Evolutionary conservation across 805 yeast species (phyloP), one percentile per base, ranked within the genome.

Genomic region (Starmerella bombicola): DNA sequence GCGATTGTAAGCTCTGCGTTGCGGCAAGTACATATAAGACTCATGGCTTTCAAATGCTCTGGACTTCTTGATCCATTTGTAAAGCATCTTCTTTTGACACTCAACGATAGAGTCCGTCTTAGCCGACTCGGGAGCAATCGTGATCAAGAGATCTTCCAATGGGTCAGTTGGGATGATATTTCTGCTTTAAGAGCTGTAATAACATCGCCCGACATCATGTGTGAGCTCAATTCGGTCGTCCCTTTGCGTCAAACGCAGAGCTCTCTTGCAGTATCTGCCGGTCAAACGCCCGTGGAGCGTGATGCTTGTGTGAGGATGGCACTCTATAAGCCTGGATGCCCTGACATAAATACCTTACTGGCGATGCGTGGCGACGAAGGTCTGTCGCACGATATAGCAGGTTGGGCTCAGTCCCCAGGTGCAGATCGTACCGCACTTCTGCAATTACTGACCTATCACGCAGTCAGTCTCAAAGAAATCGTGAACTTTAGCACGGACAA

Each of bases 121-220:
- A 6, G 17, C 3, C 9, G 12, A 9, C 9, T 10, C 28, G 13
- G 13, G 12, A 24, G 13, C 13, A 19, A 16, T 16, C 3, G 10
- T 17, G 25, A 33, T 5, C 31, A 41, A 10, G 18, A 17, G 17
- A 15, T 40, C 4, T 22, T 35, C 16, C 16, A 33, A 9, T 45
- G 44, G 44, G 38, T 46, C 15, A 35, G 36, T 22, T 40, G 47
- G 50, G 50, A 43, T 21, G 47, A 43, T 29, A 37, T 43, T 16
- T n/a, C 33, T 9, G 47, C 42, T 2, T 16, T 46, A 33, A 28
- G 47, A 3, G 43, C 47, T 3, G 47, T 43, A 2, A 46, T 46
- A 16, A 41, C 35, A 28, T 21, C 31, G 18, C 50, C 50, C 3
- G 21, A 16, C 6, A 18, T 43, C 20, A 40, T 46, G 50, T 43